Conservation (phyloP, 805 yeast species). For the Metschnikowia lachancei region DNA sequence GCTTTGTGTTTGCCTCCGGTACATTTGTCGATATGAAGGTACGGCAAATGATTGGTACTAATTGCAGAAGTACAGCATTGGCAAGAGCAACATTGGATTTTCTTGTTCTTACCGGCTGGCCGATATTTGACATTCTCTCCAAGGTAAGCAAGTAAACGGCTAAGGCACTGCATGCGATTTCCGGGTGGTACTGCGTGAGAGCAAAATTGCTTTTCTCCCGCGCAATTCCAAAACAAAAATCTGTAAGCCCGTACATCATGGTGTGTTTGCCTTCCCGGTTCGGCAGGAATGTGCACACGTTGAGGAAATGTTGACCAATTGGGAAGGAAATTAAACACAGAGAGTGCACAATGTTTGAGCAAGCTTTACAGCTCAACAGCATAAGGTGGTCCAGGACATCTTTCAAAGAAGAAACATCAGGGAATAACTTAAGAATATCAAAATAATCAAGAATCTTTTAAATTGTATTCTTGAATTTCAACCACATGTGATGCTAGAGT, state of each 20-base stretch:
- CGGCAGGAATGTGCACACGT: slow-evolving; percentile 13
- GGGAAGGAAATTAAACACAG: slow-evolving; percentile 10
- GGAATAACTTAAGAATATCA: no score
- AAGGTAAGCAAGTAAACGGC: slow-evolving; percentile 10
- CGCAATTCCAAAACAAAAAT: slow-evolving; percentile 1
- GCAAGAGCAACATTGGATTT: no score
- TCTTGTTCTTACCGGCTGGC: neutral
- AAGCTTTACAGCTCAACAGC: slow-evolving; percentile 1
- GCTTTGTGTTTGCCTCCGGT: neutral
- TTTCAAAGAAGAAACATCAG: neutral
- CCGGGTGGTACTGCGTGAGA: neutral
- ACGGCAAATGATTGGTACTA: no score
- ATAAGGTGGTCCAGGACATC: neutral
- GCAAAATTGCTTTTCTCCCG: slow-evolving; percentile 7
- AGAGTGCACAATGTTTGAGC: slow-evolving; percentile 13
- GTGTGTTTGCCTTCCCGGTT: slow-evolving; percentile 11
- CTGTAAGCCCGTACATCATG: slow-evolving; percentile 5
- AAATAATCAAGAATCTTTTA: neutral
- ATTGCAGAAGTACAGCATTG: no score
- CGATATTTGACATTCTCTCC: neutral
- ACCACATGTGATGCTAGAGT: neutral
- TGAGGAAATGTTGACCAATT: slow-evolving; percentile 7
- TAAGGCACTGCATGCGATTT: slow-evolving; percentile 2
- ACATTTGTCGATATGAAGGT: no score
- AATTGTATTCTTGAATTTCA: no score